Evolutionary conservation across 208 protist species (phyloP), one percentile per base, ranked within the genome.

Genomic region (Leishmania aethiopica): DNA sequence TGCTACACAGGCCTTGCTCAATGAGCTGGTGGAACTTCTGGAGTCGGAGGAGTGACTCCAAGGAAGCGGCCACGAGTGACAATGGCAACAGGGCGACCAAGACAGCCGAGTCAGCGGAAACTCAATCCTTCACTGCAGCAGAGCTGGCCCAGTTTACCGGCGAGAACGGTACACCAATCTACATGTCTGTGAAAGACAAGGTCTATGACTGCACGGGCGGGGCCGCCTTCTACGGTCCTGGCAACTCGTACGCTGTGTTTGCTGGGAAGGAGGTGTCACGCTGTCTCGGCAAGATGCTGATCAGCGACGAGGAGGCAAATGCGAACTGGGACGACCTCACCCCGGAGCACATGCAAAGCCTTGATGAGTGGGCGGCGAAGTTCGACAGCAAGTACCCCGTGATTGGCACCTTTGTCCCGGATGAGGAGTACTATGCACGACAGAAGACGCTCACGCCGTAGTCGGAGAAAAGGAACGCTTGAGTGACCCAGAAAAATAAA

Each of bases 261-360:
- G 92, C 93, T 22, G 95, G 95, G 22, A 92, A 94, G 71, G 93
- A 96, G 10, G 88, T 89, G 1, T 89, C 90, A n/a, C 93, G 95
- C 19, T 92, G 86, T 42, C 86, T 97, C 3, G 95, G 87, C 42
- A 97, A 97, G 86, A 96, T 96, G 93, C 81, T 92, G 55, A 90
- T 97, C 81, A 86, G 83, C 74, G 92, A 92, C 42, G 86, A 86
- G 40, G 95, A 97, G 85, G 91, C 95, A 8, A 96, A 96, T 75
- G 89, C 90, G 1, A 85, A 82, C 35, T 97, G 95, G 94, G 77
- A 84, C 40, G 95, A 95, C 62, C 86, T 98, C 11, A 67, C 84
- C 1, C 85, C 84, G 1, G 88, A 94, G 51, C 90, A 96, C 81
- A 77, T 90, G 80, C 79, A 93, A 66, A 88, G 88, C 22, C 84